phyloP scores from a whole-genome alignment of 768 basidiomycete species.

The Hygrocybe punicea region DNA sequence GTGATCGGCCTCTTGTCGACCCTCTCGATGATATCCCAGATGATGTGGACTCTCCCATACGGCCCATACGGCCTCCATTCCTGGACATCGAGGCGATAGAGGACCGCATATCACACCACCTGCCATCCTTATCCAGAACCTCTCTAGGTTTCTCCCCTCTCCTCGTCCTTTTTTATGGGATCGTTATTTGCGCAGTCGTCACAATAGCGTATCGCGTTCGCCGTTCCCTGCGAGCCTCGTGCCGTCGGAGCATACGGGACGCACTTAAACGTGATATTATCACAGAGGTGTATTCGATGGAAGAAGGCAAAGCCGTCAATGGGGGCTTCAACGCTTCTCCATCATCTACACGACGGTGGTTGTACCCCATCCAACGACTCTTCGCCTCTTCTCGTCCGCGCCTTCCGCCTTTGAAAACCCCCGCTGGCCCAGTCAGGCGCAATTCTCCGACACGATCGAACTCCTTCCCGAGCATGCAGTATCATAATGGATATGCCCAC shows the following conservation, averaged over 20 bases:
- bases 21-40: slow-evolving; percentile 66
- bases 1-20: slow-evolving; percentile 60
- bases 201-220: slow-evolving; percentile 56
- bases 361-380: slow-evolving; percentile 36
- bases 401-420: slow-evolving; percentile 23
- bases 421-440: slow-evolving; percentile 27
- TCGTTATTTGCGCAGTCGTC: slow-evolving; percentile 42
- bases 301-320: slow-evolving; percentile 44
- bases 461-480: slow-evolving; percentile 30
- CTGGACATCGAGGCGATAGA: slow-evolving; percentile 59
- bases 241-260: slow-evolving; percentile 44
- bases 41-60: slow-evolving; percentile 49
- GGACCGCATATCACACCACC: slow-evolving; percentile 59
- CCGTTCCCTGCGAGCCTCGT: slow-evolving; percentile 47
- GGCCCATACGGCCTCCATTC: slow-evolving; percentile 64
- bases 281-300: slow-evolving; percentile 44
- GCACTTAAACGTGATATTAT: slow-evolving; percentile 20
- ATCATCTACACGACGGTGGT: slow-evolving; percentile 36
- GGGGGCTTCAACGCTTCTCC: slow-evolving; percentile 26
- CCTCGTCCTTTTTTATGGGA: slow-evolving; percentile 53
- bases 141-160: slow-evolving; percentile 74
- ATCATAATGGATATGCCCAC: slow-evolving; percentile 15
- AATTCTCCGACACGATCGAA: slow-evolving; percentile 39
- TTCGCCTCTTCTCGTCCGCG: slow-evolving; percentile 28
- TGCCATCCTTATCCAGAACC: slow-evolving; percentile 57